phyloP scores from a whole-genome alignment of 345 rosid species.

The Syzygium oleosum region DNA sequence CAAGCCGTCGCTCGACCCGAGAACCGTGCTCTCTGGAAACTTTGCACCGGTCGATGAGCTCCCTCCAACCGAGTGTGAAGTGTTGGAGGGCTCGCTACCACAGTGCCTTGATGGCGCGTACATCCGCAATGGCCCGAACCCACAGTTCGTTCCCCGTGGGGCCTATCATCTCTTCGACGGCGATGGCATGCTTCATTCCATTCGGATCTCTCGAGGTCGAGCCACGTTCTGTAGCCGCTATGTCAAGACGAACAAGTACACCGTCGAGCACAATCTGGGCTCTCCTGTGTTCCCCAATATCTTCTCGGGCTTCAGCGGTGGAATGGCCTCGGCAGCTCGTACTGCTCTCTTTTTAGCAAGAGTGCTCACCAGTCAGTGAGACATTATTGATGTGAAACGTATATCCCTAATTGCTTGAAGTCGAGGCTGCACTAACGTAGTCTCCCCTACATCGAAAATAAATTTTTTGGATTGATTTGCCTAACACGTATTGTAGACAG shows the following conservation, averaged over 20 bases:
- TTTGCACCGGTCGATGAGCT: slow-evolving; percentile 49
- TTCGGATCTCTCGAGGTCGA: slow-evolving; percentile 23
- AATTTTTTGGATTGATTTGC: neutral
- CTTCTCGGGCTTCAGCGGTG: slow-evolving; percentile 36
- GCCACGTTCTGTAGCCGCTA: slow-evolving; percentile 42
- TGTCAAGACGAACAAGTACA: slow-evolving; percentile 41
- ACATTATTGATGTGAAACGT: neutral
- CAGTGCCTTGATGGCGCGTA: slow-evolving; percentile 41
- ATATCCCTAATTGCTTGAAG: neutral
- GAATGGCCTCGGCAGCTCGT: slow-evolving; percentile 41
- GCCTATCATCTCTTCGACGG: slow-evolving; percentile 54
- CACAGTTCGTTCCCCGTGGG: slow-evolving; percentile 46
- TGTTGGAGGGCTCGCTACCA: slow-evolving; percentile 31
- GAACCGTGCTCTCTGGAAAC: slow-evolving; percentile 25
- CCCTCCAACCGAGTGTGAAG: slow-evolving; percentile 40
- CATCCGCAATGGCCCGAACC: slow-evolving; percentile 51
- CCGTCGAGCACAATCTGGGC: slow-evolving; percentile 21
- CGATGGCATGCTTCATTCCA: slow-evolving; percentile 58
- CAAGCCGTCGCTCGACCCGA: slow-evolving; percentile 33
- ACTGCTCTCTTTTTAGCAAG: slow-evolving; percentile 33
- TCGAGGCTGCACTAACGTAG: neutral
- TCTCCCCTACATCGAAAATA: neutral
- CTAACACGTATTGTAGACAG: neutral
- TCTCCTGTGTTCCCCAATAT: slow-evolving; percentile 31
- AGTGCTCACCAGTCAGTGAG: slow-evolving; percentile 21